Conservation (phyloP, 257 asterid genomes). For the Jacaranda mimosifolia region DNA sequence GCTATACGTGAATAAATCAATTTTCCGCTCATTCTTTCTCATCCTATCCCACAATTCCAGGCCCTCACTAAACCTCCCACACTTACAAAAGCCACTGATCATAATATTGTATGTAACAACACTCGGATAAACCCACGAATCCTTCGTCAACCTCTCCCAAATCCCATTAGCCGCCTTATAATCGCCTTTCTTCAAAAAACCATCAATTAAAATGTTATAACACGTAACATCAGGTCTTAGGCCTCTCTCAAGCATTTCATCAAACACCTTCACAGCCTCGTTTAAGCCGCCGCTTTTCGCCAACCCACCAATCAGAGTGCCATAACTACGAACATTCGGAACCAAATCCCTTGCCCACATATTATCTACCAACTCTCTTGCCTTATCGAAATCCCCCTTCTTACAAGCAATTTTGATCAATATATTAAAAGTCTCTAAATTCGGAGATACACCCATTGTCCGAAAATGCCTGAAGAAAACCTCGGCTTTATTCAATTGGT, state of each 20-base stretch:
- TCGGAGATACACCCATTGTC: conserved; percentile 73
- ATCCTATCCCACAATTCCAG: conserved; percentile 74
- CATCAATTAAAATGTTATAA: conserved; percentile 81
- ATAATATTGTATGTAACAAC: conserved; percentile 74
- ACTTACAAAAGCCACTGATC: conserved; percentile 89
- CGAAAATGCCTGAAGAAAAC: conserved; percentile 64
- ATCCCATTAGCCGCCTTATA: conserved; percentile 53
- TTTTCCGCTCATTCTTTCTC: conserved; percentile 63
- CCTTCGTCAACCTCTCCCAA: conserved; percentile 74
- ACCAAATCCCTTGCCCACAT: conserved; percentile 60
- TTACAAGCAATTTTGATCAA: conserved; percentile 71
- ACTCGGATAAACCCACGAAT: conserved; percentile 69
- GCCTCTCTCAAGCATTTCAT: conserved; percentile 84
- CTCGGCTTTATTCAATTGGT: conserved; percentile 73
- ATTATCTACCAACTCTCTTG: conserved; percentile 49
- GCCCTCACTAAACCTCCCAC: conserved; percentile 70
- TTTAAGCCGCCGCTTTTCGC: conserved; percentile 63
- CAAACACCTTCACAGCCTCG: conserved; percentile 71
- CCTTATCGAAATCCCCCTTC: conserved; percentile 63
- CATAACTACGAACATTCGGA: conserved; percentile 82
- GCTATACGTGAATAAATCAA: conserved; percentile 78
- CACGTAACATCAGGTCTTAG: conserved; percentile 75
- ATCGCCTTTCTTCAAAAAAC: conserved; percentile 68
- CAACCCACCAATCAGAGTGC: conserved; percentile 72
- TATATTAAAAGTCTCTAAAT: conserved; percentile 69